phyloP scores from a whole-genome alignment of 768 basidiomycete species.

The Boletus barrowsii region DNA sequence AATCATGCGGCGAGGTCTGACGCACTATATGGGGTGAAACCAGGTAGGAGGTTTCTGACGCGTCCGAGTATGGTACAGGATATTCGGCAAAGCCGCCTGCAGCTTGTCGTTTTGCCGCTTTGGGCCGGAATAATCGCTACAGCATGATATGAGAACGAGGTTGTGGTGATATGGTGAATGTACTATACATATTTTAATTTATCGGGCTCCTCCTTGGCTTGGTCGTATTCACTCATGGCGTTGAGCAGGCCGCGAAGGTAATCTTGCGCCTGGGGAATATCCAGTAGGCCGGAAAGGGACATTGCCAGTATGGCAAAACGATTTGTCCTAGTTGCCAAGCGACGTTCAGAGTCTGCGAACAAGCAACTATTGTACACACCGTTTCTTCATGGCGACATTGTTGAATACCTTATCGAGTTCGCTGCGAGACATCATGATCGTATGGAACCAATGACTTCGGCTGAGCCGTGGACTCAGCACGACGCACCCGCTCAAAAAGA shows the following conservation, averaged over 20 bases:
- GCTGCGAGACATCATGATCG: constrained; percentile 68
- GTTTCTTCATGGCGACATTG: constrained; percentile 73
- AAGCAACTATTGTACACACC: constrained; percentile 41
- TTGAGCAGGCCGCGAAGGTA: constrained; percentile 72
- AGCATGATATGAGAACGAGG: constrained; percentile 9
- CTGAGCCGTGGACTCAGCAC: constrained; percentile 35
- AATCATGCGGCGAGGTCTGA: constrained; percentile 9
- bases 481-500: background rate
- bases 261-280: constrained; percentile 77
- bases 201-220: constrained; percentile 49
- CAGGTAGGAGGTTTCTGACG: constrained; percentile 64
- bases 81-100: constrained; percentile 57
- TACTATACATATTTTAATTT: constrained; percentile 67
- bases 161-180: background rate
- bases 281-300: constrained; percentile 79
- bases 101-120: constrained; percentile 50
- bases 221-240: constrained; percentile 74
- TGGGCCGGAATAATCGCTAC: constrained; percentile 61
- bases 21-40: constrained; percentile 72
- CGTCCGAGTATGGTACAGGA: constrained; percentile 56
- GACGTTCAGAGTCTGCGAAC: background rate
- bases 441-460: constrained; percentile 85
- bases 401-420: constrained; percentile 77
- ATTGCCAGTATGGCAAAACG: constrained; percentile 85
- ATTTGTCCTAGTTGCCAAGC: constrained; percentile 51